Conservation (phyloP, 208 protist genomes). For the Endotrypanum monterogeii region DNA sequence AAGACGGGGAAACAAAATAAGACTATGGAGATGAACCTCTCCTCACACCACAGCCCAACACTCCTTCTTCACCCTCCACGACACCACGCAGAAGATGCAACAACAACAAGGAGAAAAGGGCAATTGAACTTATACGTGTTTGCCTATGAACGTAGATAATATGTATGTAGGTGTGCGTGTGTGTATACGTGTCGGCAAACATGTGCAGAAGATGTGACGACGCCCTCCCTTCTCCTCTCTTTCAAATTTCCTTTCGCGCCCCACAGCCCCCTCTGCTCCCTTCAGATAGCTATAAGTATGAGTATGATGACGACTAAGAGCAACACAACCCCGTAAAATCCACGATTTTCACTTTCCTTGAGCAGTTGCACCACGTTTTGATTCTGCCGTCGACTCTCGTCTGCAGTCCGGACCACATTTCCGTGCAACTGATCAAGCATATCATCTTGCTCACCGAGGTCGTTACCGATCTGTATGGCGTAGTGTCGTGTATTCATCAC, state of each 20-base stretch:
- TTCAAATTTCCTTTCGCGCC: too few relatives aligned
- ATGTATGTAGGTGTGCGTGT: background rate
- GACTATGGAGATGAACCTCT: too few relatives aligned
- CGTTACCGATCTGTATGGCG: conserved; percentile 74
- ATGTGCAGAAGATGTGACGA: background rate
- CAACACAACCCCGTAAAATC: conserved; percentile 72
- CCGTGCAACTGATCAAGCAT: conserved; percentile 77
- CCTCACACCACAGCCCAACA: too few relatives aligned
- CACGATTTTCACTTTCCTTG: conserved; percentile 63
- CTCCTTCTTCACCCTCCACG: too few relatives aligned
- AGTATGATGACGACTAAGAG: conserved; percentile 73
- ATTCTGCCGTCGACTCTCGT: conserved; percentile 82
- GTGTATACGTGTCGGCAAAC: too few relatives aligned
- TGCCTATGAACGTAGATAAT: too few relatives aligned
- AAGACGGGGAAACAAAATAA: background rate
- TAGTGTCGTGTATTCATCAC: conserved; percentile 85
- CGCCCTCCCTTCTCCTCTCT: background rate
- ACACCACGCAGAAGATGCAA: background rate
- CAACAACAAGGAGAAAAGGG: background rate
- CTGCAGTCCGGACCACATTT: conserved; percentile 52
- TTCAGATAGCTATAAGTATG: conserved; percentile 63
- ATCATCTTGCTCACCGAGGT: conserved; percentile 67
- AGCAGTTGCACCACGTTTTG: conserved; percentile 73
- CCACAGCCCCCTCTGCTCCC: background rate
- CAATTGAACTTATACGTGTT: too few relatives aligned